A percentile compares a stretch with the other conserved stretches of the same genome.
These are phyloP conservation scores for Stenogyne calaminthoides DNA, from an alignment of 305 asterid genomes.

Conservation along the genomic window DNA sequence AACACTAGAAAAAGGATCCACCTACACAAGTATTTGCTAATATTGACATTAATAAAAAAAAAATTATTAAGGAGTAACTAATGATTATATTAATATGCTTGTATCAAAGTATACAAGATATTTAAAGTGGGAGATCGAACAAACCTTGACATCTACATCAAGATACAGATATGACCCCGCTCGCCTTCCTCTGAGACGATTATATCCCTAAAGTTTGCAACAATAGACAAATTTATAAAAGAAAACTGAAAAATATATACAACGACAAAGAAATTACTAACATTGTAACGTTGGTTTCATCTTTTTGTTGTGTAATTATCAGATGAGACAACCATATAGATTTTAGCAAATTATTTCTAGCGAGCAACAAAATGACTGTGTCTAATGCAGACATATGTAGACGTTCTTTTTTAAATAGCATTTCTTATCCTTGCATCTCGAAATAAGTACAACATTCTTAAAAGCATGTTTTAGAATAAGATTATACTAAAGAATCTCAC, in stretches of 20 bases:
- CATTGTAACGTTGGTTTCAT: too few species aligned
- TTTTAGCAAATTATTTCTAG: too few species aligned
- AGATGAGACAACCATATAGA: too few species aligned
- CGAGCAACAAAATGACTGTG: too few species aligned
- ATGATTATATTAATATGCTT: neutral
- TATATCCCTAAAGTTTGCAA: constrained; percentile 70
- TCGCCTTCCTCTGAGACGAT: constrained; percentile 87
- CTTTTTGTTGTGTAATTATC: too few species aligned
- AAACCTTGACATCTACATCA: constrained; percentile 88
- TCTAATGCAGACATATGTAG: too few species aligned
- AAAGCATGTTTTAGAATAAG: too few species aligned
- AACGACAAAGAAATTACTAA: neutral
- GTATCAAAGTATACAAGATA: neutral
- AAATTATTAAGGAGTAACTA: neutral
- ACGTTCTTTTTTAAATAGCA: too few species aligned
- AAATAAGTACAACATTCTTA: too few species aligned
- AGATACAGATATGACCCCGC: constrained; percentile 94
- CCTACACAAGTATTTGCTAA: constrained; percentile 48
- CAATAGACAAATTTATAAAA: neutral
- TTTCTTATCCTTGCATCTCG: too few species aligned
- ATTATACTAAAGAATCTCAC: too few species aligned
- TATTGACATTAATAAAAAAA: constrained; percentile 19
- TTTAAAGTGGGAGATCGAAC: constrained; percentile 17
- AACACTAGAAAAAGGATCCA: constrained; percentile 92
- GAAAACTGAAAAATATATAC: neutral